These are phyloP conservation scores for Auriculariales sp. DNA, from an alignment of 768 basidiomycete species.

Conservation along the genomic window DNA sequence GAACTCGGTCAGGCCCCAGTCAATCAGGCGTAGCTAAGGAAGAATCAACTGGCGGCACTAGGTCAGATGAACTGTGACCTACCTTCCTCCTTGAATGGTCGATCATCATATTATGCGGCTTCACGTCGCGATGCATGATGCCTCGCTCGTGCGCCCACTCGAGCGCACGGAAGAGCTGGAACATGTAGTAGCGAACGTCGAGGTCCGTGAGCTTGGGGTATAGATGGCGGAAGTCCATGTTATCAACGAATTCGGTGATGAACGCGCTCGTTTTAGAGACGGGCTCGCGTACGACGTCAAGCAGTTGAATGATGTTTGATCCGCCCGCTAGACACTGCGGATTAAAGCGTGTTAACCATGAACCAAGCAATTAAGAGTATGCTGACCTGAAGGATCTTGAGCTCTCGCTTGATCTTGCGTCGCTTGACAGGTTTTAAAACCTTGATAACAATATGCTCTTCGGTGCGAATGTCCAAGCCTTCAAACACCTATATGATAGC, in stretches of 20 bases:
- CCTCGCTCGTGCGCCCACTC: slow-evolving; percentile 61
- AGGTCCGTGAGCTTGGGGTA: slow-evolving; percentile 43
- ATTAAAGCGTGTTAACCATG: no score
- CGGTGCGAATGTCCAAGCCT: slow-evolving; percentile 40
- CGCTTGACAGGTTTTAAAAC: slow-evolving; percentile 59
- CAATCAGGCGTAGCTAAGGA: slow-evolving; percentile 40
- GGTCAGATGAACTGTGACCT: no score
- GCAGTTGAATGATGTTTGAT: slow-evolving; percentile 49
- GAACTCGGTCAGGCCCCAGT: slow-evolving; percentile 69
- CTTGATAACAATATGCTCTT: slow-evolving; percentile 47
- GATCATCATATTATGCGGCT: slow-evolving; percentile 63
- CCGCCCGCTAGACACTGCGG: slow-evolving; percentile 30
- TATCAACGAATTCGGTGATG: slow-evolving; percentile 55
- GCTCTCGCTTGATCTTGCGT: slow-evolving; percentile 61
- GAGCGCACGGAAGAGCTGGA: slow-evolving; percentile 53
- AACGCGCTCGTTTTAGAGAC: slow-evolving; percentile 47
- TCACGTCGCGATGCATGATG: slow-evolving; percentile 58
- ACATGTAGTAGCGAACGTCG: slow-evolving; percentile 54
- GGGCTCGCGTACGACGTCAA: slow-evolving; percentile 58
- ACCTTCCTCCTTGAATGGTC: slow-evolving; percentile 49
- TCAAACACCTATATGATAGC: slow-evolving; percentile 34
- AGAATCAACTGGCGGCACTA: not conserved
- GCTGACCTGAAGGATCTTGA: slow-evolving; percentile 60
- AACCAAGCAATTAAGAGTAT: no score
- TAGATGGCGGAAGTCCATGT: slow-evolving; percentile 48